Evolutionary conservation across 2,329 filamentous ascomycete species (phyloP).

Genomic region (Pseudogymnoascus sp.): DNA sequence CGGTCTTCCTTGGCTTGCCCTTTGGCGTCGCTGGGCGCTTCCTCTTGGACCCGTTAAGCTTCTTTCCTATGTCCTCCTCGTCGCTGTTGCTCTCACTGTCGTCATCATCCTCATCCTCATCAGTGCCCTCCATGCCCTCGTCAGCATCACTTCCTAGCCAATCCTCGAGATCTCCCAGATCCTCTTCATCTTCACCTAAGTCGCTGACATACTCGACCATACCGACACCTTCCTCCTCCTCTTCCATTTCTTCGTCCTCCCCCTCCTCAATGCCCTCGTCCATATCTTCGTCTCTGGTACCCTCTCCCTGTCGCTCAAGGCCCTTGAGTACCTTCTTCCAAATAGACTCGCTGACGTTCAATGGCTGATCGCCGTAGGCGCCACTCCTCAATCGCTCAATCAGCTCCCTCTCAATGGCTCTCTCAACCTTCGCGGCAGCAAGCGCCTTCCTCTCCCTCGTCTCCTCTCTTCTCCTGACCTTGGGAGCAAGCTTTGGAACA

Average conservation of each 20-base stretch:
- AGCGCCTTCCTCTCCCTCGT: constrained; percentile 69
- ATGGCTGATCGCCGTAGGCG: constrained; percentile 85
- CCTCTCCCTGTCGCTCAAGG: constrained; percentile 80
- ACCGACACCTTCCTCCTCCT: constrained; percentile 60
- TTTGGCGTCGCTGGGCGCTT: constrained; percentile 27
- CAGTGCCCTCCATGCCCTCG: constrained; percentile 32
- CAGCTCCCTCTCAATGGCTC: constrained; percentile 89
- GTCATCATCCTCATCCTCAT: constrained; percentile 44
- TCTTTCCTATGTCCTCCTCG: constrained; percentile 38
- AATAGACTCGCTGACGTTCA: constrained; percentile 89
- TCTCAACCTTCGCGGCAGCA: constrained; percentile 84
- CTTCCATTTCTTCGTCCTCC: constrained; percentile 58
- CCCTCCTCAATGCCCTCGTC: constrained; percentile 80
- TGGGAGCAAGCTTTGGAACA: constrained; percentile 83
- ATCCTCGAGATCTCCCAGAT: constrained; percentile 75
- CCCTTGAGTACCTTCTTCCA: constrained; percentile 96
- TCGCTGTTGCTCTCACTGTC: constrained; percentile 45
- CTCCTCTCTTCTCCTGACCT: constrained; percentile 68
- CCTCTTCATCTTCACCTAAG: constrained; percentile 73
- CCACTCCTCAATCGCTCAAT: constrained; percentile 85
- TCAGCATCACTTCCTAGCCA: constrained; percentile 69
- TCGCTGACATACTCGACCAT: constrained; percentile 91
- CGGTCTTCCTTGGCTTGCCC: constrained; percentile 44
- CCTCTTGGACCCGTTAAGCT: constrained; percentile 43
- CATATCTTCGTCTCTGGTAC: constrained; percentile 72